A percentile compares a stretch with the other conserved stretches of the same genome.
Evolutionary conservation across 2,329 filamentous ascomycete species (phyloP).

Genomic region (Aspergillus quadrilineatus): DNA sequence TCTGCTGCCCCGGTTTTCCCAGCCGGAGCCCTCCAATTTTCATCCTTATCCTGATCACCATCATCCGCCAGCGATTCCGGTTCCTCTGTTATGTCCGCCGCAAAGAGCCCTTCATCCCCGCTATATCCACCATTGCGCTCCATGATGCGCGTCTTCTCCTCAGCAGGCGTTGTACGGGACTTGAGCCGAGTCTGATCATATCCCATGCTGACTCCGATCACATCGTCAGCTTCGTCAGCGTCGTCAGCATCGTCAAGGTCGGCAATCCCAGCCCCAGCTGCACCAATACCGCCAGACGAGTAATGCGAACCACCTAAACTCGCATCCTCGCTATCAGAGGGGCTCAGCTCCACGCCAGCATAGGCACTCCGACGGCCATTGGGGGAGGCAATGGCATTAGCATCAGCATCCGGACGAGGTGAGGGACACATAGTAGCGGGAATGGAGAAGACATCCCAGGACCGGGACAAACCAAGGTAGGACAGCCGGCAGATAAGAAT

Average conservation of each 20-base stretch:
- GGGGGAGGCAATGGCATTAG: background rate
- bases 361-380: background rate
- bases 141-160: conserved; percentile 59
- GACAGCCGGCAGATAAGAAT: background rate
- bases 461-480: background rate
- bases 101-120: conserved; percentile 33
- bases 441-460: conserved; percentile 2
- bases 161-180: conserved; percentile 57
- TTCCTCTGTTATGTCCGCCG: conserved; percentile 33
- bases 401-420: background rate
- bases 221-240: conserved; percentile 35
- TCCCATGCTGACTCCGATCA: conserved; percentile 61
- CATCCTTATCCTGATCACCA: background rate
- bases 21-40: conserved; percentile 4
- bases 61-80: conserved; percentile 26
- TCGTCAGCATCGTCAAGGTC: conserved; percentile 26
- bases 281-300: background rate
- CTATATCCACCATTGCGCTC: conserved; percentile 53
- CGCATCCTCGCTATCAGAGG: conserved; percentile 34
- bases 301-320: background rate
- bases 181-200: conserved; percentile 57
- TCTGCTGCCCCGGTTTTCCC: background rate
- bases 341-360: conserved; percentile 4
- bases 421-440: conserved; percentile 2
- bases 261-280: background rate